Evolutionary conservation across 2,329 filamentous ascomycete genomes (phyloP).

Genomic region (Aspergillus neotritici): DNA sequence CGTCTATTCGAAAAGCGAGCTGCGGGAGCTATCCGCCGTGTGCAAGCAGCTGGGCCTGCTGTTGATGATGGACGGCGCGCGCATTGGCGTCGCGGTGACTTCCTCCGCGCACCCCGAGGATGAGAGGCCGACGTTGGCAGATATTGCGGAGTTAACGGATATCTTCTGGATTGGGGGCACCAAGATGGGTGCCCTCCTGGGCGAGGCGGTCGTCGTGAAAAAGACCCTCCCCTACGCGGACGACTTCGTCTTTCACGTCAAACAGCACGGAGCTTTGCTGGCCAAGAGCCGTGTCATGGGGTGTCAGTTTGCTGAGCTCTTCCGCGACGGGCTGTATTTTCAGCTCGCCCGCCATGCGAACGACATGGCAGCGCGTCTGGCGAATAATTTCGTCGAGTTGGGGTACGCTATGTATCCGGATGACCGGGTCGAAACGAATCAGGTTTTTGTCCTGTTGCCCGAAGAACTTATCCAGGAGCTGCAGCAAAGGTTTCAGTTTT

Average conservation of each 20-base stretch:
- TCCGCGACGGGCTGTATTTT: slow-evolving; percentile 44
- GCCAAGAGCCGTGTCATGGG: slow-evolving; percentile 49
- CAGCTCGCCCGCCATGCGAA: slow-evolving; percentile 45
- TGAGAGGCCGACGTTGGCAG: slow-evolving; percentile 33
- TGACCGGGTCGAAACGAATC: slow-evolving; percentile 44
- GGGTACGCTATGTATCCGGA: slow-evolving; percentile 42
- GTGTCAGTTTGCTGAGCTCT: slow-evolving; percentile 47
- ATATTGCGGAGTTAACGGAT: slow-evolving; percentile 46
- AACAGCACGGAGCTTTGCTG: slow-evolving; percentile 48
- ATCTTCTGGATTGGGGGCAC: slow-evolving; percentile 54
- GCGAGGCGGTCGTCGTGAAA: slow-evolving; percentile 49
- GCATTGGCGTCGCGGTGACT: slow-evolving; percentile 42
- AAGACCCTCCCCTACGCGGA: slow-evolving; percentile 33
- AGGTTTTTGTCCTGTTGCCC: slow-evolving; percentile 47
- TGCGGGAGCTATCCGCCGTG: slow-evolving; percentile 38
- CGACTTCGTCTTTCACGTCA: slow-evolving; percentile 49
- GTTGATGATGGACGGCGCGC: slow-evolving; percentile 47
- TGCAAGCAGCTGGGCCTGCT: slow-evolving; percentile 42
- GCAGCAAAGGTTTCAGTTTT: slow-evolving; percentile 44
- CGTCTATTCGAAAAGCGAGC: slow-evolving; percentile 42
- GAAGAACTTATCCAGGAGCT: slow-evolving; percentile 34
- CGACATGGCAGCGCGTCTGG: slow-evolving; percentile 41
- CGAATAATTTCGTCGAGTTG: slow-evolving; percentile 37
- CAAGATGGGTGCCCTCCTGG: slow-evolving; percentile 48
- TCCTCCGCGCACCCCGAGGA: slow-evolving; percentile 37